phyloP scores from a whole-genome alignment of 2,329 filamentous ascomycete genomes.

The Talaromyces albobiverticillius region DNA sequence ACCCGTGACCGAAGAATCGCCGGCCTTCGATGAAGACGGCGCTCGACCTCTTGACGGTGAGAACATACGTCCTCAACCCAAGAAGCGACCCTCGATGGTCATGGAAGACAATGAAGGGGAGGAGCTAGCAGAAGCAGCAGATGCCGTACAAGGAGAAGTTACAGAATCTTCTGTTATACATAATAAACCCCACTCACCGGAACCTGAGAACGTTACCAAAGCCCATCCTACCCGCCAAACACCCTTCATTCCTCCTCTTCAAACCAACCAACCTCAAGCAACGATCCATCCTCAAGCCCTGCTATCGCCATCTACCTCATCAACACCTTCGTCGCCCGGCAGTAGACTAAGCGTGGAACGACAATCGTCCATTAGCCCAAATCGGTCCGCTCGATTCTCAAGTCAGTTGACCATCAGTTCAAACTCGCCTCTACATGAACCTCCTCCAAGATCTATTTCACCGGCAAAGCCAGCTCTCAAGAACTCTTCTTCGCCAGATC shows the following conservation, averaged over 20 bases:
- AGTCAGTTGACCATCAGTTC: slow-evolving; percentile 48
- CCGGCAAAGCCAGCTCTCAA: slow-evolving; percentile 63
- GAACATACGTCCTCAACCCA: slow-evolving; percentile 20
- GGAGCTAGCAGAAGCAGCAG: slow-evolving; percentile 16
- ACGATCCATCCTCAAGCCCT: neutral
- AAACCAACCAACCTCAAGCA: slow-evolving; percentile 10
- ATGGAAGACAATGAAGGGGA: slow-evolving; percentile 42
- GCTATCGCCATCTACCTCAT: slow-evolving; percentile 13
- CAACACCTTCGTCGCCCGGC: slow-evolving; percentile 12
- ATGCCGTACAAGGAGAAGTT: neutral
- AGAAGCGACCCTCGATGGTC: slow-evolving; percentile 39
- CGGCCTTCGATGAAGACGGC: neutral
- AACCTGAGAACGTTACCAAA: neutral
- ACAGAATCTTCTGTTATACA: neutral
- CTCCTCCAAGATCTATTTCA: slow-evolving; percentile 58
- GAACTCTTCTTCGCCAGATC: slow-evolving; percentile 45
- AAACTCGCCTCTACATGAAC: slow-evolving; percentile 53
- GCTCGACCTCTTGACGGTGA: neutral
- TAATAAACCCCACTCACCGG: neutral
- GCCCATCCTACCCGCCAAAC: neutral
- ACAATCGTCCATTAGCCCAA: slow-evolving; percentile 41
- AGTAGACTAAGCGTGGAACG: slow-evolving; percentile 12
- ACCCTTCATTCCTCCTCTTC: neutral
- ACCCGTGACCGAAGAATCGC: neutral
- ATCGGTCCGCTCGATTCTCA: slow-evolving; percentile 58